Conservation (phyloP, 129 eudicot genomes). For the Escallonia rubra region DNA sequence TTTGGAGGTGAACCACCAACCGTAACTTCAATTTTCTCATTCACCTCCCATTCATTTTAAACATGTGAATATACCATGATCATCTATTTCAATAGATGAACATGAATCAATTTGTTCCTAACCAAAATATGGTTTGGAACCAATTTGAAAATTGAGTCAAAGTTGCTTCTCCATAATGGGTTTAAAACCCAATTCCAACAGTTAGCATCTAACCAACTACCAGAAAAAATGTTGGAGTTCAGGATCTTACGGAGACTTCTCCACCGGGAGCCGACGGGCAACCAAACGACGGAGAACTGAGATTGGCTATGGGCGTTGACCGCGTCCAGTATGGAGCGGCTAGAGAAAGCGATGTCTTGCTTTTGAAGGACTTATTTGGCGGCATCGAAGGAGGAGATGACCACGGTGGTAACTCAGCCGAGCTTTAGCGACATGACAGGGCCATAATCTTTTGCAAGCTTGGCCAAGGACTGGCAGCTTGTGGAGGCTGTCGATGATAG, state of each 20-base stretch:
- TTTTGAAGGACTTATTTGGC: slow-evolving; percentile 25
- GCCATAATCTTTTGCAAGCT: slow-evolving; percentile 16
- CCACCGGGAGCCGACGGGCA: slow-evolving; percentile 13
- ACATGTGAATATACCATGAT: too few relatives aligned
- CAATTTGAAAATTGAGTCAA: too few relatives aligned
- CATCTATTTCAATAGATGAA: too few relatives aligned
- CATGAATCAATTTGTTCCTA: too few relatives aligned
- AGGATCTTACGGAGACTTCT: slow-evolving; percentile 10
- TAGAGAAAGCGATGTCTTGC: slow-evolving; percentile 19
- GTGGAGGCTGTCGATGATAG: slow-evolving; percentile 22
- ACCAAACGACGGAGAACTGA: slow-evolving; percentile 13
- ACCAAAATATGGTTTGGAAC: too few relatives aligned
- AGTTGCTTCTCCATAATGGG: too few relatives aligned
- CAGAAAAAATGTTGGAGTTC: slow-evolving; percentile 16
- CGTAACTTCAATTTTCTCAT: too few relatives aligned
- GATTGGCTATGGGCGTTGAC: slow-evolving; percentile 7
- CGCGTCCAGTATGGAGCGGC: slow-evolving; percentile 2
- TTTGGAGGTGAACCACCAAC: too few relatives aligned
- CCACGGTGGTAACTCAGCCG: slow-evolving; percentile 12
- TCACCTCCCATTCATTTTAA: too few relatives aligned
- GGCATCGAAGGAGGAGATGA: slow-evolving; percentile 13
- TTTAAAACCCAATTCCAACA: too few relatives aligned
- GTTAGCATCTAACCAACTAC: slow-evolving; percentile 12
- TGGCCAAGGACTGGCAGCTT: slow-evolving; percentile 15
- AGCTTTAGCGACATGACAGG: slow-evolving; percentile 26